Evolutionary conservation across 306 rosid species (phyloP).

Genomic region (Cucumis hystrix): DNA sequence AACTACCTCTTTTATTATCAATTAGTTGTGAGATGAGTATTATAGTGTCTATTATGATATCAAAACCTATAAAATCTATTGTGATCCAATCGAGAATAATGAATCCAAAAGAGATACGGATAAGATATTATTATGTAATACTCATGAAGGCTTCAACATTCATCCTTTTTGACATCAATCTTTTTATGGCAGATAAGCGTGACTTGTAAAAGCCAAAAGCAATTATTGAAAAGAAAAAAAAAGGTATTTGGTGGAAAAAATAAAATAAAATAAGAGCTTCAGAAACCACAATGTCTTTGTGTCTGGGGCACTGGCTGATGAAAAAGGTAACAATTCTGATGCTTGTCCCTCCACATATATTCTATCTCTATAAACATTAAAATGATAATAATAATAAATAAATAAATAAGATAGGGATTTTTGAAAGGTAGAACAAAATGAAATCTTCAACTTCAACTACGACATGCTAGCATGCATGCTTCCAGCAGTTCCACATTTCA

Average conservation of each 20-base stretch:
- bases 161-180: not conserved
- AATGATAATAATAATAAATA: not conserved
- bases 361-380: not conserved
- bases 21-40: no score
- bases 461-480: slow-evolving; percentile 14
- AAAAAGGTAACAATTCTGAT: not conserved
- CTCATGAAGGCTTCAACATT: not conserved
- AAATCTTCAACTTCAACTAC: slow-evolving; percentile 12
- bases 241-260: not conserved
- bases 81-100: no score
- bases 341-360: not conserved
- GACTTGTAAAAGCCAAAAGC: slow-evolving; percentile 17
- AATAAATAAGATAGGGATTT: not conserved
- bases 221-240: not conserved
- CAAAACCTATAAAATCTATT: no score
- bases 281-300: not conserved
- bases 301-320: not conserved
- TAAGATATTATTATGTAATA: no score
- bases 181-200: slow-evolving; percentile 17
- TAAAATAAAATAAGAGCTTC: not conserved
- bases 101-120: no score
- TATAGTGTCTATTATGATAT: no score
- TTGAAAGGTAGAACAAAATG: not conserved
- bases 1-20: no score
- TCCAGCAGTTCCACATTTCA: slow-evolving; percentile 12